Evolutionary conservation across 495 filamentous ascomycete species (phyloP).

Genomic region (Rostrohypoxylon terebratum): DNA sequence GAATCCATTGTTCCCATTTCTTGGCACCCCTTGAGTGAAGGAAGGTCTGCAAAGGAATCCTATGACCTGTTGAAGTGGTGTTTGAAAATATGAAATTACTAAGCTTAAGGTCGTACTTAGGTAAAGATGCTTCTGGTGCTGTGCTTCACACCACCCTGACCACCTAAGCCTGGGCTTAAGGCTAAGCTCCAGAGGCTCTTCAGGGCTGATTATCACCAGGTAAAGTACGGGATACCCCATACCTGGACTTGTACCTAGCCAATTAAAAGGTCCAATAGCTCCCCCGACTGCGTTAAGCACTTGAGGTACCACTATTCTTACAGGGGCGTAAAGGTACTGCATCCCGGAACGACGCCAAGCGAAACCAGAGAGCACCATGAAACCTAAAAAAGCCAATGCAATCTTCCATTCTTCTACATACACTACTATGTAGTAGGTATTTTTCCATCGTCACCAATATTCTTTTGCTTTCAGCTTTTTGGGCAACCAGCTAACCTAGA

Average conservation of each 20-base stretch:
- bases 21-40: slow-evolving; percentile 32
- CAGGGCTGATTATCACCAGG: no score
- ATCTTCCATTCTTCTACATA: no score
- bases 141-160: no score
- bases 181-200: no score
- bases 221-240: no score
- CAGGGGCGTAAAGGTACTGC: neutral
- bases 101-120: no score
- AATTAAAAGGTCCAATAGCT: slow-evolving; percentile 4
- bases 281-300: neutral
- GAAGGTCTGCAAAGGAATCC: neutral
- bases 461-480: slow-evolving; percentile 9
- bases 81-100: no score
- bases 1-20: slow-evolving; percentile 32
- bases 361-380: slow-evolving; percentile 42
- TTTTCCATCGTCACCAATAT: slow-evolving; percentile 3
- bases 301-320: neutral
- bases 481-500: no score
- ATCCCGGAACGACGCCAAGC: slow-evolving; percentile 36
- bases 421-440: no score
- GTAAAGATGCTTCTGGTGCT: no score
- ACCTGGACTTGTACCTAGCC: no score
- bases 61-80: neutral
- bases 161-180: no score
- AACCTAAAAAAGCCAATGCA: slow-evolving; percentile 24